A percentile compares a stretch with the other conserved stretches of the same genome.
Evolutionary conservation across 345 rosid genomes (phyloP).

Genomic region (Linum trigynum): DNA sequence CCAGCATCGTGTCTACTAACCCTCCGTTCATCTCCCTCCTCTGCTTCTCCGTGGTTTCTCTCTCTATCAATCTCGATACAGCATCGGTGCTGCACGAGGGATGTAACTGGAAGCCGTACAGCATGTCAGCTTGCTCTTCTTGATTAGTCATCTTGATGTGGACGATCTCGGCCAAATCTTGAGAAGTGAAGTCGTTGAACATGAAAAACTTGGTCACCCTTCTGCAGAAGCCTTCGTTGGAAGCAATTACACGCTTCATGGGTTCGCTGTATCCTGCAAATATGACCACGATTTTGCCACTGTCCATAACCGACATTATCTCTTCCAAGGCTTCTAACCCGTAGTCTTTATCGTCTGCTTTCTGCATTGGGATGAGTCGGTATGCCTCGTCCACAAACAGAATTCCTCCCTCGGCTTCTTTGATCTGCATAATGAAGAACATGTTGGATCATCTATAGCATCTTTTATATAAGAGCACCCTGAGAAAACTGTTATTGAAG

Average conservation of each 20-base stretch:
- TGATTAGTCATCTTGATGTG: conserved; percentile 81
- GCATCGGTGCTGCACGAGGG: conserved; percentile 55
- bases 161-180: conserved; percentile 69
- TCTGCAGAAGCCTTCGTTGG: conserved; percentile 92
- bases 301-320: conserved; percentile 96
- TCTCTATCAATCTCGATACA: conserved; percentile 54
- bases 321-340: conserved; percentile 97
- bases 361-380: conserved; percentile 85
- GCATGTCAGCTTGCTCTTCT: conserved; percentile 37
- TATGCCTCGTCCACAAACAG: conserved; percentile 99
- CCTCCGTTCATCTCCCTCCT: conserved; percentile 96
- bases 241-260: conserved; percentile 87
- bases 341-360: conserved; percentile 87
- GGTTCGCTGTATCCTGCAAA: conserved; percentile 95
- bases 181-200: conserved; percentile 61
- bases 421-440: conserved; percentile 43
- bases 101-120: conserved; percentile 69
- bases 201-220: conserved; percentile 91
- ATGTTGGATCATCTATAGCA: not conserved
- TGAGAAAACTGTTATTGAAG: not conserved
- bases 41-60: conserved; percentile 67
- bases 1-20: conserved; percentile 66
- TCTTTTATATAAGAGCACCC: not conserved
- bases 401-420: conserved; percentile 97
- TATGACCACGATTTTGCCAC: conserved; percentile 79